A percentile compares a stretch with the other conserved stretches of the same genome.
These are phyloP conservation scores for Epichloe gansuensis DNA, from an alignment of 2,329 filamentous ascomycete species.

Conservation along the genomic window DNA sequence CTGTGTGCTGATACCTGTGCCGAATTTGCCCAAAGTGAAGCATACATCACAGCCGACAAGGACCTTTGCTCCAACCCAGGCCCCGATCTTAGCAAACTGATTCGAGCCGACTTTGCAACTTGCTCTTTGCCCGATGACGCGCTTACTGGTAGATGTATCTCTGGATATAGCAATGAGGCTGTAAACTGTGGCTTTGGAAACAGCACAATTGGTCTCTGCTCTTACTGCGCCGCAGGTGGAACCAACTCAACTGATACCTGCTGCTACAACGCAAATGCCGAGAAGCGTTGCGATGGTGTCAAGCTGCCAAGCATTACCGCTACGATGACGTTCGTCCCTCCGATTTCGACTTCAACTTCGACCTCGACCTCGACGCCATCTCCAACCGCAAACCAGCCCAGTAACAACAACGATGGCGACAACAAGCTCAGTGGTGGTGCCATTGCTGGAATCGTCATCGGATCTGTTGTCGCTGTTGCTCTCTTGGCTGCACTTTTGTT, in stretches of 20 bases:
- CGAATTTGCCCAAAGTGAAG: constrained; percentile 77
- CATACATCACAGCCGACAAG: constrained; percentile 63
- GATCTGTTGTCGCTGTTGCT: constrained; percentile 57
- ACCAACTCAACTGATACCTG: constrained; percentile 91
- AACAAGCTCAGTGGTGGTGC: constrained; percentile 60
- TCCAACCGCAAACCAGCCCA: constrained; percentile 9
- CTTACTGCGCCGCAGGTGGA: constrained; percentile 72
- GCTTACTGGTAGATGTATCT: constrained; percentile 62
- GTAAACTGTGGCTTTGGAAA: constrained; percentile 74
- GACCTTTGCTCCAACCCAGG: constrained; percentile 57
- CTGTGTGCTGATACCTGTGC: constrained; percentile 86
- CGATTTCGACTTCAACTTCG: constrained; percentile 31
- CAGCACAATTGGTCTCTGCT: constrained; percentile 64
- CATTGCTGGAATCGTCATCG: constrained; percentile 84
- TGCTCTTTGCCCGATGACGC: constrained; percentile 75
- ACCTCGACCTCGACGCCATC: constrained; percentile 25
- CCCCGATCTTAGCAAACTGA: constrained; percentile 56
- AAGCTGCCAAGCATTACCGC: constrained; percentile 62
- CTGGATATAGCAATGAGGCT: constrained; percentile 67
- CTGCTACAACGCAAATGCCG: constrained; percentile 71
- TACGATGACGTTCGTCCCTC: constrained; percentile 46
- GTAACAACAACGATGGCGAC: constrained; percentile 17
- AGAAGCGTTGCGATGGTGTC: constrained; percentile 61
- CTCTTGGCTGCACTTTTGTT: constrained; percentile 59
- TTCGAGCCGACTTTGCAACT: constrained; percentile 83